phyloP scores from a whole-genome alignment of 2,329 filamentous ascomycete genomes.

The Arthroderma sp. region DNA sequence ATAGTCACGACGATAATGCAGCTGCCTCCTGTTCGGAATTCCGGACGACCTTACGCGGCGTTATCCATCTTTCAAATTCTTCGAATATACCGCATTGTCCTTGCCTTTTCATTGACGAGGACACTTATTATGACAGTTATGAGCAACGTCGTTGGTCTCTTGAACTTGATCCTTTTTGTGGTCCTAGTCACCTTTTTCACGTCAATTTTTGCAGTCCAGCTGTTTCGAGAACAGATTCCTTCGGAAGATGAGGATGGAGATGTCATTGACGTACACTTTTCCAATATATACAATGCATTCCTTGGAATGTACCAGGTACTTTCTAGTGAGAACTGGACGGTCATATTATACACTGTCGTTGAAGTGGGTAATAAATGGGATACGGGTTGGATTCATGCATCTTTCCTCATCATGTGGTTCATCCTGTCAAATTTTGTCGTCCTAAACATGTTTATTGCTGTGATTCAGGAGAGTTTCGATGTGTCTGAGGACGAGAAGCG shows the following conservation, averaged over 20 bases:
- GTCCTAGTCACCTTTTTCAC: conserved; percentile 90
- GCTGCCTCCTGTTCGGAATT: conserved; percentile 63
- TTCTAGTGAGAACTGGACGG: conserved; percentile 93
- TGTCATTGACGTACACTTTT: conserved; percentile 60
- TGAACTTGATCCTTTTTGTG: conserved; percentile 90
- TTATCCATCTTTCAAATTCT: conserved; percentile 87
- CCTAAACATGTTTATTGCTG: conserved; percentile 99
- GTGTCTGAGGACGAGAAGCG: conserved; percentile 97
- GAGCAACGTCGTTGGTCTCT: conserved; percentile 80
- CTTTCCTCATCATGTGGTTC: conserved; percentile 91
- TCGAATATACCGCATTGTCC: conserved; percentile 78
- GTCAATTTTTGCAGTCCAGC: conserved; percentile 82
- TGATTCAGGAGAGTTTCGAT: conserved; percentile 98
- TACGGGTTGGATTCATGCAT: conserved; percentile 84
- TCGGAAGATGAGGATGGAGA: conserved; percentile 47
- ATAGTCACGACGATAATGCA: conserved; percentile 75
- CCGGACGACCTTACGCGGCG: conserved; percentile 66
- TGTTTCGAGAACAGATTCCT: conserved; percentile 79
- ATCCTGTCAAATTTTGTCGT: conserved; percentile 91
- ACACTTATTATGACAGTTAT: conserved; percentile 77
- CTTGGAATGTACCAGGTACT: conserved; percentile 95
- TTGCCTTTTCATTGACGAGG: conserved; percentile 76
- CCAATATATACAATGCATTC: conserved; percentile 88
- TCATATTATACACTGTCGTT: conserved; percentile 71
- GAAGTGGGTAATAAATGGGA: conserved; percentile 48